Evolutionary conservation across 306 rosid species (phyloP).

Genomic region (Acacia crassicarpa): DNA sequence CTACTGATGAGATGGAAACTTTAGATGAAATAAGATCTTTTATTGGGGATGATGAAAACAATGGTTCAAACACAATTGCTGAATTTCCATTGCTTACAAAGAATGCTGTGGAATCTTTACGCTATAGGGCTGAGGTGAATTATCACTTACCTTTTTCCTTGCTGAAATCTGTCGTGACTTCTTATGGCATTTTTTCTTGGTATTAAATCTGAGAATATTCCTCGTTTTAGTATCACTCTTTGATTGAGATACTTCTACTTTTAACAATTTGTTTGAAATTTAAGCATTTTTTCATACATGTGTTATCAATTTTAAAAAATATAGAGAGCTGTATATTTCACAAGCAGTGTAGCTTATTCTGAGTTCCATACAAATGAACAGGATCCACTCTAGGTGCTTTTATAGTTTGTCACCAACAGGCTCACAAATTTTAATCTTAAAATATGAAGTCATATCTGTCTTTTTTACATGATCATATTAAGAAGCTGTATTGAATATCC

Average conservation of each 20-base stretch:
- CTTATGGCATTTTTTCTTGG: slow-evolving; percentile 1
- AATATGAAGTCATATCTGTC: slow-evolving; percentile 3
- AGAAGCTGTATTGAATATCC: slow-evolving; percentile 1
- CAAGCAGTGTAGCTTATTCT: background rate
- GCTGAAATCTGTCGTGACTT: background rate
- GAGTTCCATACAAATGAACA: background rate
- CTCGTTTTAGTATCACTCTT: slow-evolving; percentile 14
- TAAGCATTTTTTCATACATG: background rate
- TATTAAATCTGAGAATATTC: background rate
- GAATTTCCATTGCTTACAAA: slow-evolving; percentile 78
- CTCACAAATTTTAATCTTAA: background rate
- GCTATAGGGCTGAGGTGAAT: slow-evolving; percentile 93
- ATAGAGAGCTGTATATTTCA: background rate
- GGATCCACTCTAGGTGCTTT: background rate
- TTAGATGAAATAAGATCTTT: slow-evolving; percentile 75
- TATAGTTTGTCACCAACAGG: background rate
- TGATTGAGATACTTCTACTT: background rate
- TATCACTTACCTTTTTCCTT: slow-evolving; percentile 25
- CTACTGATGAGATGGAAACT: slow-evolving; percentile 75
- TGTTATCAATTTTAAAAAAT: background rate
- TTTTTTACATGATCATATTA: slow-evolving; percentile 4
- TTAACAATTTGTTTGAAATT: background rate
- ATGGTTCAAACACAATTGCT: slow-evolving; percentile 49
- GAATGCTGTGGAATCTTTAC: slow-evolving; percentile 83
- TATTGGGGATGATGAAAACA: slow-evolving; percentile 65